Evolutionary conservation across 257 asterid species (phyloP).

Genomic region (Anisodus tanguticus): DNA sequence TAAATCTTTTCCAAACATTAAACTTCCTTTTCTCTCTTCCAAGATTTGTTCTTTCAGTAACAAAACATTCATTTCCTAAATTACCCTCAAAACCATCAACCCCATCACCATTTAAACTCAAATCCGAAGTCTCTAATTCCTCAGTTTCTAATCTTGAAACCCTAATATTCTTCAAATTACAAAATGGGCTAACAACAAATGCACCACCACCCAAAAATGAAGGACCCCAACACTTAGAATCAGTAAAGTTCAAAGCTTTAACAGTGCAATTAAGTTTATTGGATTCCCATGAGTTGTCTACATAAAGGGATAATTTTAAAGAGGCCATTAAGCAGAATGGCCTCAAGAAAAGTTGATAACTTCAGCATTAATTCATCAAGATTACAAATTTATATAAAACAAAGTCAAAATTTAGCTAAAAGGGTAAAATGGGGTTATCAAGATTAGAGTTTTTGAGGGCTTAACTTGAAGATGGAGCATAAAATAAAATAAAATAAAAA

Average conservation of each 20-base stretch:
- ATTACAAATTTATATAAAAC: background rate
- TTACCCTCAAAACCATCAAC: conserved; percentile 30
- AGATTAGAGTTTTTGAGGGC: background rate
- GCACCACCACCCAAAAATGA: conserved; percentile 56
- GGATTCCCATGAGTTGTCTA: conserved; percentile 57
- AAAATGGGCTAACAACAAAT: conserved; percentile 49
- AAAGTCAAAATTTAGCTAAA: conserved; percentile 9
- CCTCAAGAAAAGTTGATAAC: conserved; percentile 17
- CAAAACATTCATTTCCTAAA: conserved; percentile 47
- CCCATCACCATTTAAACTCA: conserved; percentile 36
- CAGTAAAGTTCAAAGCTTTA: conserved; percentile 44
- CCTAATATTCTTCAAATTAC: conserved; percentile 52
- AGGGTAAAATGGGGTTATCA: background rate
- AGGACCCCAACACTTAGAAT: conserved; percentile 43
- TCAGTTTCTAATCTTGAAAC: conserved; percentile 63
- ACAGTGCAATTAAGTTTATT: conserved; percentile 41
- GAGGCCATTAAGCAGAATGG: conserved; percentile 57
- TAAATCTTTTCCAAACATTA: conserved; percentile 58
- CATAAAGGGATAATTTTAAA: conserved; percentile 53
- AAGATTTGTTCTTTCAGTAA: conserved; percentile 35
- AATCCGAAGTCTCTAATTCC: conserved; percentile 39
- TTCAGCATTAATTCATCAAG: conserved; percentile 27
- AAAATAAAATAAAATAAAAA: background rate
- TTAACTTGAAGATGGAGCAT: conserved; percentile 7
- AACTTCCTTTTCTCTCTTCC: conserved; percentile 41